These are phyloP conservation scores for Sporothrix euskadiensis DNA, from an alignment of 2,329 filamentous ascomycete species.

Conservation along the genomic window DNA sequence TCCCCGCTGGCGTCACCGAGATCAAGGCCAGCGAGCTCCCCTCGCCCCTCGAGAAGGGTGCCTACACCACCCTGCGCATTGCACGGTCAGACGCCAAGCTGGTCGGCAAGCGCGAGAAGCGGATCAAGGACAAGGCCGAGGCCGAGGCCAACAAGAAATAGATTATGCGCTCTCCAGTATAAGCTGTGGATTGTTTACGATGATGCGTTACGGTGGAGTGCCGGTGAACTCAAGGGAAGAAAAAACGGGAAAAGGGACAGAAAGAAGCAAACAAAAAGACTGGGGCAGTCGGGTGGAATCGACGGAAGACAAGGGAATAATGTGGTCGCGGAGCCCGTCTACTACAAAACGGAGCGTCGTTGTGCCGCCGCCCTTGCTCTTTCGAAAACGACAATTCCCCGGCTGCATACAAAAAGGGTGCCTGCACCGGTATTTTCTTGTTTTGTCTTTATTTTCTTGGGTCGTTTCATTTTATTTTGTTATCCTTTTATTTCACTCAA, in stretches of 20 bases:
- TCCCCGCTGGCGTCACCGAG: slow-evolving; percentile 65
- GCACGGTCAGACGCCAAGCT: slow-evolving; percentile 81
- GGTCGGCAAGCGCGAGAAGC: slow-evolving; percentile 87
- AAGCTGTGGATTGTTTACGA: not conserved
- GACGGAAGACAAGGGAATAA: not conserved
- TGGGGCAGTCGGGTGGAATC: not conserved
- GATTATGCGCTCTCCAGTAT: slow-evolving; percentile 34
- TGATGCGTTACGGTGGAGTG: not conserved
- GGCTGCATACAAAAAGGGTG: slow-evolving; percentile 6
- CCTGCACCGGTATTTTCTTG: slow-evolving; percentile 25
- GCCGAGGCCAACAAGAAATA: slow-evolving; percentile 87
- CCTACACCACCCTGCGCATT: slow-evolving; percentile 82
- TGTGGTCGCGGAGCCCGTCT: not conserved
- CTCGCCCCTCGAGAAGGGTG: slow-evolving; percentile 72
- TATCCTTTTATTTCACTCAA: slow-evolving; percentile 22
- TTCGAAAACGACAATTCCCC: not conserved
- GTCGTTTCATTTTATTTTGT: slow-evolving; percentile 25
- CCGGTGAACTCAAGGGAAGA: not conserved
- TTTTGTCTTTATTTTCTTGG: slow-evolving; percentile 16
- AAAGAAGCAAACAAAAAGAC: slow-evolving; percentile 14
- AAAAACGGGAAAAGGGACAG: slow-evolving; percentile 4
- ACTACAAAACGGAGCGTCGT: not conserved
- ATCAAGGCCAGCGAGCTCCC: slow-evolving; percentile 82
- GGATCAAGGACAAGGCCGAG: slow-evolving; percentile 82
- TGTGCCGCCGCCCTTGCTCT: not conserved